phyloP scores from a whole-genome alignment of 1,139 yeast species.

The Kodamaea ohmeri region DNA sequence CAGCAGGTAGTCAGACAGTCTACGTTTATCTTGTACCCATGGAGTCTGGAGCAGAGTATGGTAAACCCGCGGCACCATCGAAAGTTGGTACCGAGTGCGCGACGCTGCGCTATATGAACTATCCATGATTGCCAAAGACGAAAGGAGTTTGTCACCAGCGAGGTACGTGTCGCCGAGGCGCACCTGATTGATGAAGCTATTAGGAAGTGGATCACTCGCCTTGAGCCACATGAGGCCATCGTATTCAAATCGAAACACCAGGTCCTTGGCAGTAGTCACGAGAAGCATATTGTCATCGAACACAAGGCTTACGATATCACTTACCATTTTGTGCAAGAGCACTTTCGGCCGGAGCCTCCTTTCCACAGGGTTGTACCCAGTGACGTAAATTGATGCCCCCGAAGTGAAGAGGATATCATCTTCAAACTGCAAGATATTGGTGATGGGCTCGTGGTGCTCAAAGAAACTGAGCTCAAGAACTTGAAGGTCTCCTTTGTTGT shows the following conservation, averaged over 20 bases:
- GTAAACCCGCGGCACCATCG: slow-evolving; percentile 45
- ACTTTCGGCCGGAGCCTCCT: slow-evolving; percentile 36
- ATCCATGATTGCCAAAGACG: slow-evolving; percentile 33
- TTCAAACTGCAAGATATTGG: slow-evolving; percentile 38
- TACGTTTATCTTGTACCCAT: slow-evolving; percentile 29
- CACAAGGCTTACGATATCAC: slow-evolving; percentile 37
- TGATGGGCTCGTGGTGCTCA: slow-evolving; percentile 34
- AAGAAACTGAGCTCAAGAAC: slow-evolving; percentile 40
- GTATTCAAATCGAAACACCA: slow-evolving; percentile 29
- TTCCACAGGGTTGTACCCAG: slow-evolving; percentile 38
- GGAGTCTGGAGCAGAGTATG: slow-evolving; percentile 27
- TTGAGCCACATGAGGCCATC: slow-evolving; percentile 15
- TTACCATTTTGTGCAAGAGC: slow-evolving; percentile 29
- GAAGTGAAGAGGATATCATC: slow-evolving; percentile 35
- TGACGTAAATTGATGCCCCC: slow-evolving; percentile 31
- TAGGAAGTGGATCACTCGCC: slow-evolving; percentile 37
- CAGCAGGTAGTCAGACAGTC: too few species aligned
- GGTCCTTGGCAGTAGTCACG: slow-evolving; percentile 42
- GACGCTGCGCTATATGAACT: slow-evolving; percentile 11
- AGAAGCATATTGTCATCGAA: slow-evolving; percentile 20
- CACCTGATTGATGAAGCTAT: slow-evolving; percentile 40
- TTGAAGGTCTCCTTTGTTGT: slow-evolving; percentile 21
- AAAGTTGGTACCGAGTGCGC: slow-evolving; percentile 21
- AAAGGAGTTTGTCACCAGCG: slow-evolving; percentile 43
- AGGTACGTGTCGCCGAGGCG: slow-evolving; percentile 26